These are phyloP conservation scores for Coprinopsis strossmayeri DNA, from an alignment of 768 basidiomycete genomes.

Conservation along the genomic window DNA sequence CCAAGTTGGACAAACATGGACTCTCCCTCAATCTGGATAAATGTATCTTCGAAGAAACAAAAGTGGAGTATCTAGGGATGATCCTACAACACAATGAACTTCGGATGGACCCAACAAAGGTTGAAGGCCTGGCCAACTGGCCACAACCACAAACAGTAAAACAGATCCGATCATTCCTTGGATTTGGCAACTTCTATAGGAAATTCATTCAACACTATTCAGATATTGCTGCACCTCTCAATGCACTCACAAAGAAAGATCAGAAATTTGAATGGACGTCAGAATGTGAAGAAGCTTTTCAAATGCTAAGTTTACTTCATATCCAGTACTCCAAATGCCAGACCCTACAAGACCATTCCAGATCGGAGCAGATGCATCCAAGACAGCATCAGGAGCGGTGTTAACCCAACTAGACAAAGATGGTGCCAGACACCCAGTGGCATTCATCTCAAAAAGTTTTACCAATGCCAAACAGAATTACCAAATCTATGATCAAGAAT, in stretches of 20 bases:
- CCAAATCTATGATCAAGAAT: slow-evolving; percentile 38
- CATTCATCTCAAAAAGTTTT: slow-evolving; percentile 1
- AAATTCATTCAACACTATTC: slow-evolving; percentile 2
- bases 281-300: not conserved
- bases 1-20: not conserved
- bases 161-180: slow-evolving; percentile 1
- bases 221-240: not conserved
- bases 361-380: not conserved
- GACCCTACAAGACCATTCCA: not conserved
- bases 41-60: not conserved
- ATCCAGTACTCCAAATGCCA: not conserved
- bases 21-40: slow-evolving; percentile 8
- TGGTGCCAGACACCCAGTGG: not conserved
- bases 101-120: slow-evolving; percentile 6
- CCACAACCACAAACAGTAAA: not conserved
- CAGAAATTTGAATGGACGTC: not conserved
- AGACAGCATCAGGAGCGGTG: slow-evolving; percentile 4
- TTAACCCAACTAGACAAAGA: not conserved
- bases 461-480: slow-evolving; percentile 34
- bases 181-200: slow-evolving; percentile 11
- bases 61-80: slow-evolving; percentile 7
- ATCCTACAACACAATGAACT: not conserved
- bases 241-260: not conserved
- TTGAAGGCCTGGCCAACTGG: slow-evolving; percentile 6
- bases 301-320: not conserved